Percentiles rank a stretch among this genome's conserved stretches.
phyloP scores from a whole-genome alignment of 2,329 filamentous ascomycete species.

The Colletotrichum australisinense region DNA sequence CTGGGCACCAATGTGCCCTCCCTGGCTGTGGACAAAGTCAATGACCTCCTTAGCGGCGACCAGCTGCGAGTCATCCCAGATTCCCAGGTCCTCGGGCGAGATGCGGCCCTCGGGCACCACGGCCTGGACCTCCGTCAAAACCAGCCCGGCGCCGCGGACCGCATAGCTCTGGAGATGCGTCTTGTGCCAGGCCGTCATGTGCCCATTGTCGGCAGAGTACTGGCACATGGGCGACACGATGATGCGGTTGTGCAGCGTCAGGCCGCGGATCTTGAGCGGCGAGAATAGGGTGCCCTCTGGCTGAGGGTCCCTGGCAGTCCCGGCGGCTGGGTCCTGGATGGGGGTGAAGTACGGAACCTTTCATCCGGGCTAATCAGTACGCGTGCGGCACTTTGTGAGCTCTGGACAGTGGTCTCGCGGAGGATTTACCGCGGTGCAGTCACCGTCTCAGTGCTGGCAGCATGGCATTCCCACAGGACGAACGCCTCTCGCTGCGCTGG shows the following conservation, averaged over 20 bases:
- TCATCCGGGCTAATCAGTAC: not conserved
- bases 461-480: not conserved
- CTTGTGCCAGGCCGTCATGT: constrained; percentile 56
- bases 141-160: constrained; percentile 64
- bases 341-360: constrained; percentile 59
- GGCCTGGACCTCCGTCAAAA: constrained; percentile 76
- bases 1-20: constrained; percentile 75
- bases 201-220: constrained; percentile 55
- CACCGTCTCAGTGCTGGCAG: not conserved
- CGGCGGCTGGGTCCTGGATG: constrained; percentile 56
- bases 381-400: not conserved
- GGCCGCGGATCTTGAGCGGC: constrained; percentile 55
- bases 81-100: constrained; percentile 73
- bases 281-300: constrained; percentile 56
- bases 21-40: constrained; percentile 76
- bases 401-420: not conserved
- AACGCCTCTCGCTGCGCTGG: not conserved
- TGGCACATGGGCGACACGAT: constrained; percentile 61
- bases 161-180: constrained; percentile 52
- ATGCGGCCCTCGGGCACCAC: constrained; percentile 77
- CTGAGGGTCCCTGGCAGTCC: constrained; percentile 58
- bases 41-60: constrained; percentile 67
- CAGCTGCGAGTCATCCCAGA: constrained; percentile 80
- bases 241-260: constrained; percentile 58
- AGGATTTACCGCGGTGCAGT: not conserved